Percentiles rank a stretch among this genome's conserved stretches.
phyloP scores from a whole-genome alignment of 225 moss, liverwort and hornwort genomes.

The Sphagnum contortum region DNA sequence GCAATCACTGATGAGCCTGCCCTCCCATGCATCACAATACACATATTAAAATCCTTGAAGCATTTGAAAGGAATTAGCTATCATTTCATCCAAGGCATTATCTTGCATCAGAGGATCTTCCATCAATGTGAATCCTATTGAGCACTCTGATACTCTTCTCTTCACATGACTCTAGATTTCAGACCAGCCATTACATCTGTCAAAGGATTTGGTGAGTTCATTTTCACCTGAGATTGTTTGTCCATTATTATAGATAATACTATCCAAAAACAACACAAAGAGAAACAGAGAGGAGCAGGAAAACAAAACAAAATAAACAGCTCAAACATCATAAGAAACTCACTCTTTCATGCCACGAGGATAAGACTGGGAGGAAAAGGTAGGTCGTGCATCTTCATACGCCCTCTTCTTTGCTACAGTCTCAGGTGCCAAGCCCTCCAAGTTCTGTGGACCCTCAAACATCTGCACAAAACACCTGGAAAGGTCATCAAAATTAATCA shows the following conservation, averaged over 20 bases:
- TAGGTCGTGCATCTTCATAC: conserved; percentile 23
- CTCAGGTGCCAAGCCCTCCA: conserved; percentile 20
- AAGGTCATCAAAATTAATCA: neutral
- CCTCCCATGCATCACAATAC: neutral
- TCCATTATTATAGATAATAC: too few relatives aligned
- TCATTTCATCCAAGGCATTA: neutral
- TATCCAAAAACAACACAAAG: neutral
- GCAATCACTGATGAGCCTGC: conserved; percentile 33
- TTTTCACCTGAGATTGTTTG: neutral
- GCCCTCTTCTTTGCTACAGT: conserved; percentile 32
- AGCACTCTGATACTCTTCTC: too few relatives aligned
- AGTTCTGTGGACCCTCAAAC: conserved; percentile 29
- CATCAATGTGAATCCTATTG: too few relatives aligned
- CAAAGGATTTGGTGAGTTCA: neutral
- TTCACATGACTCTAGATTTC: too few relatives aligned
- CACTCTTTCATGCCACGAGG: conserved; percentile 41
- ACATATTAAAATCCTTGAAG: too few relatives aligned
- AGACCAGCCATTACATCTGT: neutral
- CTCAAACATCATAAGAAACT: conserved; percentile 3
- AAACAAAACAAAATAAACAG: neutral
- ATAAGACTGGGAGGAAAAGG: conserved; percentile 15
- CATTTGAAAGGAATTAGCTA: too few relatives aligned
- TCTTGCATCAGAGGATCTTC: neutral
- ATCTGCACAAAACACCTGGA: conserved; percentile 9
- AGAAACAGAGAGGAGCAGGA: neutral